Conservation (phyloP, 1,284 basidiomycete genomes). For the Ceraceosorus guamensis region DNA sequence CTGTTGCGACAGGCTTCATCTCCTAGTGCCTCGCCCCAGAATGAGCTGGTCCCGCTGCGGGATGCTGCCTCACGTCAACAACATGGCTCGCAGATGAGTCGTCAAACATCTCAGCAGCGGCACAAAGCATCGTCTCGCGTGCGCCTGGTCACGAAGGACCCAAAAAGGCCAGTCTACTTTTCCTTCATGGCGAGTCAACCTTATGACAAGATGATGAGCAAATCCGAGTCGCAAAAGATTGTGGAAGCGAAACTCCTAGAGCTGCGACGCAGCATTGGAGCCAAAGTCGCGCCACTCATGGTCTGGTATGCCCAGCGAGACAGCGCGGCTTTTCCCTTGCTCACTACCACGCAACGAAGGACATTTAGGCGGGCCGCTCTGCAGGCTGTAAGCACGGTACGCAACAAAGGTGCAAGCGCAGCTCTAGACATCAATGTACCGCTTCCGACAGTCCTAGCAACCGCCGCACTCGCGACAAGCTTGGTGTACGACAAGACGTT, state of each 20-base stretch:
- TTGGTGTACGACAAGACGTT: constrained; percentile 3
- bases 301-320: constrained; percentile 6
- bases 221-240: constrained; percentile 6
- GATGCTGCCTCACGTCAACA: too few species aligned
- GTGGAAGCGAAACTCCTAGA: neutral
- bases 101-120: neutral
- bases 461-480: constrained; percentile 4
- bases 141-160: constrained; percentile 9
- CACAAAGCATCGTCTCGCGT: constrained; percentile 3
- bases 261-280: neutral
- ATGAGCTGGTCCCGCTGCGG: too few species aligned
- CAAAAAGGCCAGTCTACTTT: constrained; percentile 7
- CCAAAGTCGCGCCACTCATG: constrained; percentile 5
- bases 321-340: constrained; percentile 6
- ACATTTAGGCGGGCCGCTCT: constrained; percentile 1
- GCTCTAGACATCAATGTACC: neutral
- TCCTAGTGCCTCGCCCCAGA: constrained; percentile 1
- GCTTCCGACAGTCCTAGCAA: constrained; percentile 6
- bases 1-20: constrained; percentile 6
- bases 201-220: constrained; percentile 9
- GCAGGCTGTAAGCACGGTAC: neutral
- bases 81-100: neutral
- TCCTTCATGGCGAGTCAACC: constrained; percentile 8
- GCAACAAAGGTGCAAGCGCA: too few species aligned
- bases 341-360: constrained; percentile 4